Percentiles rank a stretch among this genome's conserved stretches.
Conservation (phyloP, 352 stramenopile genomes). For the Phytophthora sansomeana region DNA sequence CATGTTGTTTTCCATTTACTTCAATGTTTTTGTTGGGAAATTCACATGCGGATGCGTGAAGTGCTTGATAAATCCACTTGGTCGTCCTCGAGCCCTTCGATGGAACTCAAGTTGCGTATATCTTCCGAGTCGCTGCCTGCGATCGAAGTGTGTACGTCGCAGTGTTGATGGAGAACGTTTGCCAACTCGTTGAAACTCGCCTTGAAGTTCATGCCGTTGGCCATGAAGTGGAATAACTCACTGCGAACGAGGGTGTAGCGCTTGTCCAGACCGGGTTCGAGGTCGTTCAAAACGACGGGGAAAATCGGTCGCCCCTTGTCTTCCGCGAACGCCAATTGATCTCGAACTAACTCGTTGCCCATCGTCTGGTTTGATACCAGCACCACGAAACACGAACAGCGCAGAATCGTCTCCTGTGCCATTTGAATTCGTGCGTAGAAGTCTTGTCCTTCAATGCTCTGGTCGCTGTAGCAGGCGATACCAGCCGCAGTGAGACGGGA, state of each 20-base stretch:
- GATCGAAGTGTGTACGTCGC: background rate
- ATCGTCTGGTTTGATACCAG: conserved; percentile 70
- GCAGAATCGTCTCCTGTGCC: conserved; percentile 67
- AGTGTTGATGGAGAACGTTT: conserved; percentile 1
- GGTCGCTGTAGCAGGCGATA: conserved; percentile 24
- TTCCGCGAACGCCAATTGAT: conserved; percentile 80
- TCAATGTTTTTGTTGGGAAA: background rate
- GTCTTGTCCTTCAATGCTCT: conserved; percentile 18
- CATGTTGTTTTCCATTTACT: background rate
- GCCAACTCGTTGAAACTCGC: conserved; percentile 46
- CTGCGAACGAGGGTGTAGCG: conserved; percentile 74
- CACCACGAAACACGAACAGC: conserved; percentile 73
- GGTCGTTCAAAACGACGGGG: conserved; percentile 73
- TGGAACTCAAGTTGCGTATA: conserved; percentile 21
- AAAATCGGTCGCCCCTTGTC: conserved; percentile 81
- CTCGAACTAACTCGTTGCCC: conserved; percentile 67
- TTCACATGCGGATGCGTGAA: conserved; percentile 10
- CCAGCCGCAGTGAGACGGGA: conserved; percentile 8
- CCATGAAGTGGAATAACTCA: conserved; percentile 79
- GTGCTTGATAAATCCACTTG: conserved; percentile 13
- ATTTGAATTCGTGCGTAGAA: conserved; percentile 26
- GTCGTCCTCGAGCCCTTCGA: conserved; percentile 21
- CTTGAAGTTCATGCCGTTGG: conserved; percentile 54
- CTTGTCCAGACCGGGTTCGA: conserved; percentile 71
- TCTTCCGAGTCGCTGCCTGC: conserved; percentile 14